These are phyloP conservation scores for Meira nashicola DNA, from an alignment of 1,284 basidiomycete genomes.

Conservation along the genomic window DNA sequence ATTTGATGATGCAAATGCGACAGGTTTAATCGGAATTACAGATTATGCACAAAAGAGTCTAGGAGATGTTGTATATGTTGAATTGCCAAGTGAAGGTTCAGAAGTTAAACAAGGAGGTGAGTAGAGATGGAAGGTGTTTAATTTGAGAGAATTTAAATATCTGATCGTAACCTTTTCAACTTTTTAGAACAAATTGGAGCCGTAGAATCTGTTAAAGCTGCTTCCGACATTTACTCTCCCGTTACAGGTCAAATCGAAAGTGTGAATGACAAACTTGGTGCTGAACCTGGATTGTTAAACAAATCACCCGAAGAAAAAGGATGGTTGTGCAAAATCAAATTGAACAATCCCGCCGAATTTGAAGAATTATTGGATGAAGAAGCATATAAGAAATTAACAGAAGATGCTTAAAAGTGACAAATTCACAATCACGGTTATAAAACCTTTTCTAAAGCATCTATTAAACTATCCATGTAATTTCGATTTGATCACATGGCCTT, in stretches of 20 bases:
- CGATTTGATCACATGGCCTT: not conserved
- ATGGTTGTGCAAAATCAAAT: conserved; percentile 90
- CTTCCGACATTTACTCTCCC: conserved; percentile 94
- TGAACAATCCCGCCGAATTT: conserved; percentile 69
- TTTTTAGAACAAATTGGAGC: conserved; percentile 79
- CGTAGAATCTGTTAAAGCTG: conserved; percentile 96
- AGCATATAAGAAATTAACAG: conserved; percentile 71
- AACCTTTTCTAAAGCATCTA: too few relatives aligned
- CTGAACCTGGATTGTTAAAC: conserved; percentile 77
- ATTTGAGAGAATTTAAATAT: not conserved
- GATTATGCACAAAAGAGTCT: conserved; percentile 87
- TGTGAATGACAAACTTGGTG: conserved; percentile 70
- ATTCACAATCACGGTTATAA: too few relatives aligned
- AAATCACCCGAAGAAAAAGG: conserved; percentile 80
- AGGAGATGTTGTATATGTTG: conserved; percentile 96
- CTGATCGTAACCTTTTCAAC: not conserved
- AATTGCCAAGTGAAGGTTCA: conserved; percentile 71
- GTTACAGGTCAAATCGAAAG: conserved; percentile 76
- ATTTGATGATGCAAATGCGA: conserved; percentile 71
- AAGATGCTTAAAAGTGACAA: conserved; percentile 53
- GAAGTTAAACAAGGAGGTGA: conserved; percentile 73
- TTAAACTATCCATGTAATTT: not conserved
- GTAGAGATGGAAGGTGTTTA: conserved; percentile 22
- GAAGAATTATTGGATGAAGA: conserved; percentile 72
- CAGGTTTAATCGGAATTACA: conserved; percentile 84